Evolutionary conservation across 192 early-diverging fungal species (phyloP), one percentile per base, ranked within the genome.

Genomic region (Coemansia sp.): DNA sequence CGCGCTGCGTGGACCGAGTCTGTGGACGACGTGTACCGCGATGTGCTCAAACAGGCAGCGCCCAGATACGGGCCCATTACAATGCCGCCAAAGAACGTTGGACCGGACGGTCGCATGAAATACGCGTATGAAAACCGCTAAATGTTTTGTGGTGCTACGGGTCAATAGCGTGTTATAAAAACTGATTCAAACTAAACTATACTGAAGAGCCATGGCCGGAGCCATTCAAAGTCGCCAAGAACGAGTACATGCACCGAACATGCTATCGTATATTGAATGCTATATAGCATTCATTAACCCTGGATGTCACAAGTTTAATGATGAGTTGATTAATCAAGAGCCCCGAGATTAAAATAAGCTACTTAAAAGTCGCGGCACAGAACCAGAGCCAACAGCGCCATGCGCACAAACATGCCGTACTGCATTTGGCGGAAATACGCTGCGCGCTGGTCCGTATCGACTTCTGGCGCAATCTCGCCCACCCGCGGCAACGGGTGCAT

Each of bases 391-490:
- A 99, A 79, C 23, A 99, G 83, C 8, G 97, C 95, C 97, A 99
- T 99, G 52, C 97, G 87, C 5, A 98, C 97, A 84, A 90, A 98
- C 75, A 99, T 84, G 61, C 97, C 97, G 82, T 98, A 95, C 23
- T 87, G 85, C 97, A 99, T 98, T 80, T 99, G 97, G 58, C 95
- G 84, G 86, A 98, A 98, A 82, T 99, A 99, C 19, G 93, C 94
- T 14, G 97, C 94, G 38, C 97, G 87, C 73, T 90, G 93, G 74
- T 99, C 97, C 64, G 95, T 96, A 72, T 99, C 97, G 23, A 99
- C 96, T 73, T 99, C 96, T 38, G 92, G 92, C 53, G 93, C 92
- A 75, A 99, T 96, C 79, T 98, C 97, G 26, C 88, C 86, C 23
- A 97, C 89, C 69, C 96, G 87, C 10, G 96, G 96, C 68, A 98